Base-by-base conservation (phyloP, 768 basidiomycete species). In the Daedaleopsis sinensis region DNA sequence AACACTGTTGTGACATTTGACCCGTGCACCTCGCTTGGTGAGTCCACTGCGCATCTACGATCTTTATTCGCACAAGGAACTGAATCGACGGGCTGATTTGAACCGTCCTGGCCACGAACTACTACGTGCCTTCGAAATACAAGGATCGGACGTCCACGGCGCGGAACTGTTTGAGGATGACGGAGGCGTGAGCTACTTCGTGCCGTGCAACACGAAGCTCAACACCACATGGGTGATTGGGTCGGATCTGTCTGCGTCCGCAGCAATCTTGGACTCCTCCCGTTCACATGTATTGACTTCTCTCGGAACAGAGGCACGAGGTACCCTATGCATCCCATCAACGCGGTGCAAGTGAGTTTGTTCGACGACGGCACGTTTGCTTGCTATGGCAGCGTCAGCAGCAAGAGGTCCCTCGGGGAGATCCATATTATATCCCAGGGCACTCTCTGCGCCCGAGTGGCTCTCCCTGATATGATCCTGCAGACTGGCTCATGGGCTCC, bases 181-280 rank as follows among this genome's bases (percentile, higher is more conserved):
- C n/a, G 53, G 39, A 12, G 24, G 19, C 16, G 27, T 21, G 5
- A 42, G 35, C 5, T 67, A 67, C 42, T 42, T 39, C 39, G 21
- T 69, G 2, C 68, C 66, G 16, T 69, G 68, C 59, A 58, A 67
- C 60, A 63, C 57, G 0, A 61, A 58, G 42, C 21, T 67, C 50
- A 63, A 67, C 55, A 21, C 67, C 13, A 62, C 42, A 42, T 58
- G 66, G 42, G 36, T 54, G 6, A 56, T 69, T 27, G 61, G 61
- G 65, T 65, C 42, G 16, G 64, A n/a, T n/a, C n/a, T 52, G 18
- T 15, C 13, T 43, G 42, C n/a, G n/a, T 4, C 21, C 19, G n/a
- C 7, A 43, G 42, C 42, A 11, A 43, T 43, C 4, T 11, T 58
- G 11, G 47, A 32, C 42, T 27, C 13, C 6, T 43, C 24, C 27